Percentiles rank a stretch among this genome's conserved stretches.
These are phyloP conservation scores for Phanerodontia chrysosporium DNA, from an alignment of 768 basidiomycete species.

Conservation along the genomic window DNA sequence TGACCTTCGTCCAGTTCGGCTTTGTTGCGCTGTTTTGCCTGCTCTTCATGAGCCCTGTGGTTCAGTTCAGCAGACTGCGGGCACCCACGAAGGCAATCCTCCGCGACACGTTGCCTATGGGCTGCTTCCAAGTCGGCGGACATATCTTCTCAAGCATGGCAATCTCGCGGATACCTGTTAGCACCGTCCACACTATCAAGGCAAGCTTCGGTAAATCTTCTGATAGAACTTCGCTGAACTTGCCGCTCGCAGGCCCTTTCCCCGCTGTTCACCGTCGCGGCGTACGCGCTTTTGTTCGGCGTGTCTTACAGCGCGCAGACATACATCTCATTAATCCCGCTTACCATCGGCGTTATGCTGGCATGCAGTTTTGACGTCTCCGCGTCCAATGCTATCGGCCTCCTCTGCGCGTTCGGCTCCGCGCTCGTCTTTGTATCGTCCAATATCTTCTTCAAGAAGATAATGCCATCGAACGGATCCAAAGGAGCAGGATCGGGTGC, in stretches of 20 bases:
- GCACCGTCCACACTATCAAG: conserved; percentile 99
- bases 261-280: conserved; percentile 93
- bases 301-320: conserved; percentile 92
- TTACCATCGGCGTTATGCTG: conserved; percentile 96
- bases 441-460: conserved; percentile 99
- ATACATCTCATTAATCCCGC: conserved; percentile 89
- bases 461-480: conserved; percentile 66
- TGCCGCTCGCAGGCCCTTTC: conserved; percentile 73
- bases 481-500: conserved; percentile 37
- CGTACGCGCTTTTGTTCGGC: conserved; percentile 89
- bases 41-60: conserved; percentile 72
- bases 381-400: conserved; percentile 76
- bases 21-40: conserved; percentile 88
- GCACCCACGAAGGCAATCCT: conserved; percentile 71
- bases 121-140: conserved; percentile 94
- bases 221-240: background rate
- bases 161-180: conserved; percentile 92
- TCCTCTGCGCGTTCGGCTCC: conserved; percentile 96
- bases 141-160: conserved; percentile 98
- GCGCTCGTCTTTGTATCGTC: conserved; percentile 96
- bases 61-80: conserved; percentile 66
- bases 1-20: conserved; percentile 96
- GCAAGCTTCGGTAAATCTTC: conserved; percentile 37
- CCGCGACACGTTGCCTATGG: conserved; percentile 86
- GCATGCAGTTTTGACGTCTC: conserved; percentile 93